Conservation (phyloP, 179 eudicot genomes). For the Silene vulgaris region DNA sequence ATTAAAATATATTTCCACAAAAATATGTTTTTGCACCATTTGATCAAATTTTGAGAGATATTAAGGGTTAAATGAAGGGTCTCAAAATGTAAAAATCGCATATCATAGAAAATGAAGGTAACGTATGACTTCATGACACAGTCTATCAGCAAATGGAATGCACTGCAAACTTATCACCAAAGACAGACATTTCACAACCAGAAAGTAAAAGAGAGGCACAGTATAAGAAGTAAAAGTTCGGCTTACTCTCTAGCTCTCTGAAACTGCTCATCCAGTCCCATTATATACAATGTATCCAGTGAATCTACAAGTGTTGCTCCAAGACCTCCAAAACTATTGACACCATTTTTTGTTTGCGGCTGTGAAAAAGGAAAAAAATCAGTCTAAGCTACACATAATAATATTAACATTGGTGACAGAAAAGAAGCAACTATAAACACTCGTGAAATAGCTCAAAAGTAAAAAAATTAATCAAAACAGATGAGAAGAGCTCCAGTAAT, state of each 20-base stretch:
- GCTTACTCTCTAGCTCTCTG: slow-evolving; percentile 96
- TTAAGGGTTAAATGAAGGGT: too few relatives aligned
- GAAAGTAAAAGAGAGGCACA: background rate
- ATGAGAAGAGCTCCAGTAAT: background rate
- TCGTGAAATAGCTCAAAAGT: background rate
- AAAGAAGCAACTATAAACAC: background rate
- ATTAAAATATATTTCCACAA: too few relatives aligned
- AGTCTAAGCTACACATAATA: background rate
- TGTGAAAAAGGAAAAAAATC: slow-evolving; percentile 27
- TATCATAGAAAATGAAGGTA: too few relatives aligned
- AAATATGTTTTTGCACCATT: too few relatives aligned
- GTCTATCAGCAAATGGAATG: background rate
- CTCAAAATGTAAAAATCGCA: too few relatives aligned
- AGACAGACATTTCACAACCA: background rate
- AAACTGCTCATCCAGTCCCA: slow-evolving; percentile 93
- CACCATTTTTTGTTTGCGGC: slow-evolving; percentile 93
- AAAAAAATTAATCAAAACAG: slow-evolving; percentile 9
- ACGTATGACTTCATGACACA: background rate
- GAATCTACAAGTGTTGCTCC: slow-evolving; percentile 95
- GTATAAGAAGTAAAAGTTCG: slow-evolving; percentile 14
- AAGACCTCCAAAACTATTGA: slow-evolving; percentile 98
- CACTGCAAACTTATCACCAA: background rate
- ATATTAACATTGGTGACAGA: background rate
- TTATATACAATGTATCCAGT: slow-evolving; percentile 91
- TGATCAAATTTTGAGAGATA: too few relatives aligned